Percentiles rank a stretch among this genome's conserved stretches.
phyloP scores from a whole-genome alignment of 768 basidiomycete genomes.

The Neoboletus subvelutipes region DNA sequence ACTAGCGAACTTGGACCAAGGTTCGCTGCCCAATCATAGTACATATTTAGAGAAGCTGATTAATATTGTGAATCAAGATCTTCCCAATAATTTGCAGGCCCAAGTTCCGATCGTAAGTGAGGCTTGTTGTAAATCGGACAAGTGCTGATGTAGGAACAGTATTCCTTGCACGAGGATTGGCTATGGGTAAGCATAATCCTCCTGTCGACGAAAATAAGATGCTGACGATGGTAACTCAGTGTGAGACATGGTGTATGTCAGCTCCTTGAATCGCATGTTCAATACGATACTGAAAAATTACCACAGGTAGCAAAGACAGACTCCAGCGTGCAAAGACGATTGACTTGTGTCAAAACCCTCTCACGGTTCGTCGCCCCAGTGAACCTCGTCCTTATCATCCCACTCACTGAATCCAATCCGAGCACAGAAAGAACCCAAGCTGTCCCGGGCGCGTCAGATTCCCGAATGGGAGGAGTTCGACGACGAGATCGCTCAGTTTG shows the following conservation, averaged over 20 bases:
- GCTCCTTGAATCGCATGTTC: background rate
- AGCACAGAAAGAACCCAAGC: conserved; percentile 92
- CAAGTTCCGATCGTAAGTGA: conserved; percentile 89
- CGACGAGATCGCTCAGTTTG: conserved; percentile 82
- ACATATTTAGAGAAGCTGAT: background rate
- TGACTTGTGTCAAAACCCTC: conserved; percentile 94
- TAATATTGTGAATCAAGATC: conserved; percentile 48
- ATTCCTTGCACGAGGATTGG: conserved; percentile 90
- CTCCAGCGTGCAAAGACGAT: conserved; percentile 83
- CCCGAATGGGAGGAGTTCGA: conserved; percentile 99
- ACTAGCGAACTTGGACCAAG: conserved; percentile 93
- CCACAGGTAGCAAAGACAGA: conserved; percentile 75
- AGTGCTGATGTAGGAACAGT: conserved; percentile 42
- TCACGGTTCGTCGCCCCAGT: conserved; percentile 60
- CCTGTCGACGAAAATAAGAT: background rate
- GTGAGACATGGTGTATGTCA: conserved; percentile 95
- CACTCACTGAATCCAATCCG: conserved; percentile 1
- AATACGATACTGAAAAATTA: background rate
- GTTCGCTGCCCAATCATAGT: conserved; percentile 33
- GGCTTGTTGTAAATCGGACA: background rate
- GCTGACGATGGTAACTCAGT: conserved; percentile 45
- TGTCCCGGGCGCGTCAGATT: conserved; percentile 88
- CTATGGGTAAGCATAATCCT: conserved; percentile 68
- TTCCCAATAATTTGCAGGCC: conserved; percentile 92
- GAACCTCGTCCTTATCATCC: background rate